phyloP scores from a whole-genome alignment of 352 stramenopile species.

The Phytopythium helicoides region DNA sequence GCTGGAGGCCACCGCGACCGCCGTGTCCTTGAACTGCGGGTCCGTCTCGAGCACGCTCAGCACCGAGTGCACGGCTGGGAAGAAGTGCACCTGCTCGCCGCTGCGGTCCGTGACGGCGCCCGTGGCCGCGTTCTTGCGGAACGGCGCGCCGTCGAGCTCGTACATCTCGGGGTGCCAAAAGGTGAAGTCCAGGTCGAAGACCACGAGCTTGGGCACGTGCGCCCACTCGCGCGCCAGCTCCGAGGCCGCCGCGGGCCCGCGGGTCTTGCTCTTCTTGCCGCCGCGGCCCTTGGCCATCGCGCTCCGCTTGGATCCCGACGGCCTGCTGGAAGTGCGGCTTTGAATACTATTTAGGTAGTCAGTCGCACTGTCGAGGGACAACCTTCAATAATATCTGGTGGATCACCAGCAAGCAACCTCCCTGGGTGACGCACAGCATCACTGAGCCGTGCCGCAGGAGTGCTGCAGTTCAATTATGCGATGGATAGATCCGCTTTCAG shows the following conservation, averaged over 20 bases:
- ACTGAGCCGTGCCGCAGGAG: too few species aligned
- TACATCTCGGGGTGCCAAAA: constrained; percentile 87
- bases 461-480: background rate
- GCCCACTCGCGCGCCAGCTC: constrained; percentile 29
- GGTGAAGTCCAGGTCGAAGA: constrained; percentile 80
- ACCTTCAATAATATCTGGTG: too few species aligned
- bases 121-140: constrained; percentile 55
- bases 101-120: constrained; percentile 65
- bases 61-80: constrained; percentile 63
- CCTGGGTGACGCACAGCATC: too few species aligned
- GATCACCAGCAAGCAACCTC: too few species aligned
- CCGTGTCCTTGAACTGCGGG: constrained; percentile 53
- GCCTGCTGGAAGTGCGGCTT: too few species aligned
- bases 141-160: constrained; percentile 77
- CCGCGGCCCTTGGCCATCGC: background rate
- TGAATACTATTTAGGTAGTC: too few species aligned
- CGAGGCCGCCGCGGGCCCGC: background rate
- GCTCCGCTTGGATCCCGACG: too few species aligned
- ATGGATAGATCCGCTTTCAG: background rate
- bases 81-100: constrained; percentile 80
- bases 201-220: constrained; percentile 57
- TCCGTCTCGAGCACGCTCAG: constrained; percentile 67
- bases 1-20: constrained; percentile 68
- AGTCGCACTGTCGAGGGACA: too few species aligned
- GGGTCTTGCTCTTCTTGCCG: constrained; percentile 1